Base-by-base conservation (phyloP, 1,139 yeast genomes). In the Scheffersomyces quercinus region DNA sequence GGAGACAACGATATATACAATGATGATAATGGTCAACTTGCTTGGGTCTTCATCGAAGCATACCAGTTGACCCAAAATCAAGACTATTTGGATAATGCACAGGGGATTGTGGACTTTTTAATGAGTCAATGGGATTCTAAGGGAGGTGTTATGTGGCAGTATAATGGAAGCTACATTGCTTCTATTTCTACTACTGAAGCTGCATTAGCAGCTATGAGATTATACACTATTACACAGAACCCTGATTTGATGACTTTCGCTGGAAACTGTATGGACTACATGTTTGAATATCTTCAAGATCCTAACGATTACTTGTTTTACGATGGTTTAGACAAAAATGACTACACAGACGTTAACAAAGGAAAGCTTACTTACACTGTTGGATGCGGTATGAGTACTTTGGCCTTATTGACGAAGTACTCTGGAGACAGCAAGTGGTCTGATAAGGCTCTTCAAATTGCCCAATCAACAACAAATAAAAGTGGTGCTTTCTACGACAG, bases 11-110 rank as follows among this genome's bases (percentile, higher is more conserved):
- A 68, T 38, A 56, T 69, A 15, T 69, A 69, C 46, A 60, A 60
- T 12, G 75, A 69, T 47, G 75, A 69, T 47, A 59, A 67, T 50
- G 61, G 68, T 3, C 75, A 69, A 46, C 50, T 66, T 0, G 55
- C 58, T 2, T 69, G 72, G 71, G 69, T 63, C 1, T 64, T 56
- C 34, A 39, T 58, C 3, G 62, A 60, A 12, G 72, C 68, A 4
- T 62, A 54, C 40, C 37, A 47, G 11, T 37, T 48, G 10, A 59
- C 63, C 3, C 40, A 45, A 2, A 50, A 56, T 26, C 28, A 41
- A 7, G 36, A 45, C 10, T 53, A 53, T 38, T 54, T 60, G 32
- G 43, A 42, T 3, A 49, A 54, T 7, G 67, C 67, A 3, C 35
- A 46, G 11, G 42, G 43, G 10, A 37, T 62, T 15, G 43, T 58